Percentiles rank a stretch among this genome's conserved stretches.
Evolutionary conservation across 2,329 filamentous ascomycete genomes (phyloP).

Genomic region (Pezicula carpinea): DNA sequence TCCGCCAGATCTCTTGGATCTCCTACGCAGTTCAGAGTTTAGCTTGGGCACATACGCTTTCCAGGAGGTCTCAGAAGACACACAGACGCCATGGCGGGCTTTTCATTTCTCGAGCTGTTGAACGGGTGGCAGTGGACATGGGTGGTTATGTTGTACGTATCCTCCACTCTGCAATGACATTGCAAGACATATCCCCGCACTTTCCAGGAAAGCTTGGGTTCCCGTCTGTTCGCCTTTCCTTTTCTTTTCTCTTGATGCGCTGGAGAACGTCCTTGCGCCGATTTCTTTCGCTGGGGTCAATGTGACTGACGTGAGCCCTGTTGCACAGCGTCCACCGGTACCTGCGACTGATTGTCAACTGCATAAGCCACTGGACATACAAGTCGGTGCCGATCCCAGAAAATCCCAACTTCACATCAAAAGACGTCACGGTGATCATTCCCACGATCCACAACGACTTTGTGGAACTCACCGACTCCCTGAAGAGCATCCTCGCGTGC

Average conservation of each 20-base stretch:
- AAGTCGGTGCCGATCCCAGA: slow-evolving; percentile 77
- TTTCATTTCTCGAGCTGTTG: background rate
- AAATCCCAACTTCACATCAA: slow-evolving; percentile 62
- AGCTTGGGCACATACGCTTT: too few species aligned
- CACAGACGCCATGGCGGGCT: too few species aligned
- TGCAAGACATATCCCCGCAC: too few species aligned
- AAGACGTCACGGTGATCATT: slow-evolving; percentile 90
- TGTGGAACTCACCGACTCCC: slow-evolving; percentile 75
- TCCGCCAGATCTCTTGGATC: background rate
- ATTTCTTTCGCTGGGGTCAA: background rate
- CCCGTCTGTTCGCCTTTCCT: background rate
- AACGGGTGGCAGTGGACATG: slow-evolving; percentile 16
- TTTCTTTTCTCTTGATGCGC: background rate
- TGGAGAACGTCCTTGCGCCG: background rate
- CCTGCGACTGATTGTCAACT: slow-evolving; percentile 77
- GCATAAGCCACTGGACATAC: slow-evolving; percentile 81
- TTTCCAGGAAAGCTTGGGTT: too few species aligned
- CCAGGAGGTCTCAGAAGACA: too few species aligned
- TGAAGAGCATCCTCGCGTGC: slow-evolving; percentile 71
- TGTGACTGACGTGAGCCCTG: background rate
- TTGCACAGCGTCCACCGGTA: slow-evolving; percentile 76
- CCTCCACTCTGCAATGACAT: too few species aligned
- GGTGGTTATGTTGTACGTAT: slow-evolving; percentile 20
- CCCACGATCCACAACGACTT: slow-evolving; percentile 87
- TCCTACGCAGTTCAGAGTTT: too few species aligned